Percentiles rank a stretch among this genome's conserved stretches.
Conservation (phyloP, 2,329 filamentous ascomycete species). For the Helotiales sp. region DNA sequence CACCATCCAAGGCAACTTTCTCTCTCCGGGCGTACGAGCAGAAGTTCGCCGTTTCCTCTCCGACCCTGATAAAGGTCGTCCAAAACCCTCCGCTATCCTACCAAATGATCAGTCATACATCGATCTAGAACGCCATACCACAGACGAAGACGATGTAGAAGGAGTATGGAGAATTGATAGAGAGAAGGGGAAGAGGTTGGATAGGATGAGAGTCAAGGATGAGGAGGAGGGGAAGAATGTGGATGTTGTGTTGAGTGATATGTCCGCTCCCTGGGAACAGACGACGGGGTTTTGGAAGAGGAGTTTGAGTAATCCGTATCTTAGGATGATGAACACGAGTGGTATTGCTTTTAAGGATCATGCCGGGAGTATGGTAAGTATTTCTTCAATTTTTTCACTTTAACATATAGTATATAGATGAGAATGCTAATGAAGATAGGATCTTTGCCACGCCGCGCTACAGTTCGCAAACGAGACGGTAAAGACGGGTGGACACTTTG, state of each 20-base stretch:
- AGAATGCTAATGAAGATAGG: slow-evolving; percentile 59
- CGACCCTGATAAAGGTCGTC: slow-evolving; percentile 59
- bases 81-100: slow-evolving; percentile 34
- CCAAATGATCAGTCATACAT: slow-evolving; percentile 58
- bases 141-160: slow-evolving; percentile 6
- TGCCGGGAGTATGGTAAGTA: slow-evolving; percentile 85
- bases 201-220: slow-evolving; percentile 37
- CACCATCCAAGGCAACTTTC: slow-evolving; percentile 92
- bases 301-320: slow-evolving; percentile 92
- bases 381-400: neutral
- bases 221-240: slow-evolving; percentile 59
- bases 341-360: slow-evolving; percentile 86
- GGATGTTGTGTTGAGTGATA: slow-evolving; percentile 95
- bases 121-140: slow-evolving; percentile 58
- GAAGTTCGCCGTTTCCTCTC: slow-evolving; percentile 76
- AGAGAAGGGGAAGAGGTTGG: slow-evolving; percentile 32
- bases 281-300: slow-evolving; percentile 76
- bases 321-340: slow-evolving; percentile 99
- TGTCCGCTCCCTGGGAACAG: slow-evolving; percentile 95
- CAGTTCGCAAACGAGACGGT: slow-evolving; percentile 84
- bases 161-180: neutral
- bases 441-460: slow-evolving; percentile 84
- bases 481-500: slow-evolving; percentile 79
- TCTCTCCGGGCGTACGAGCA: slow-evolving; percentile 70
- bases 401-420: neutral